Conservation (phyloP, 257 asterid species). For the Penstemon newberryi region DNA sequence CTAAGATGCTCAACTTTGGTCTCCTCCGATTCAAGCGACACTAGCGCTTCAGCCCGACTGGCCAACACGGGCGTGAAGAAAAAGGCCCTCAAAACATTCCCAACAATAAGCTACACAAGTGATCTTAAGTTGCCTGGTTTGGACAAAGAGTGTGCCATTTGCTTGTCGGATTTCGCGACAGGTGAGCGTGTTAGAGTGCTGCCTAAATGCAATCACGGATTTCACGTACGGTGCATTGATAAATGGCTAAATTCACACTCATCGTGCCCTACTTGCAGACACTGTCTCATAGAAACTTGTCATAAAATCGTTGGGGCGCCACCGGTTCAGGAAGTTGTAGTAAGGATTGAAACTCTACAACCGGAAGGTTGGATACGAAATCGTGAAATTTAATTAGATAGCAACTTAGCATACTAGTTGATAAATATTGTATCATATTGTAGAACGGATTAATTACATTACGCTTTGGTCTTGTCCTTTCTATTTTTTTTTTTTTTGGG, state of each 20-base stretch:
- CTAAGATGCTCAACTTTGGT: slow-evolving; percentile 44
- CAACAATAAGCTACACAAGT: slow-evolving; percentile 34
- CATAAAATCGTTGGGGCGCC: slow-evolving; percentile 40
- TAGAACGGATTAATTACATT: slow-evolving; percentile 1
- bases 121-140: slow-evolving; percentile 40
- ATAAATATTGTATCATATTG: slow-evolving; percentile 26
- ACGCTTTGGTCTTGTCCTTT: neutral
- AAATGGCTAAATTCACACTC: slow-evolving; percentile 55
- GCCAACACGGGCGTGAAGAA: slow-evolving; percentile 54
- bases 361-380: slow-evolving; percentile 48
- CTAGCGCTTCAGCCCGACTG: slow-evolving; percentile 21
- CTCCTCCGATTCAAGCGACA: slow-evolving; percentile 15
- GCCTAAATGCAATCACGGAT: slow-evolving; percentile 55
- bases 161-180: slow-evolving; percentile 43
- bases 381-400: slow-evolving; percentile 28
- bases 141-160: slow-evolving; percentile 52
- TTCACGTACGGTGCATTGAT: slow-evolving; percentile 55
- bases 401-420: neutral
- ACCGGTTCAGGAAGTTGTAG: slow-evolving; percentile 25
- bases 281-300: slow-evolving; percentile 52
- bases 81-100: slow-evolving; percentile 53
- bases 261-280: slow-evolving; percentile 58
- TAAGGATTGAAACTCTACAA: slow-evolving; percentile 47
- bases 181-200: slow-evolving; percentile 48
- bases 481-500: neutral